A percentile compares a stretch with the other conserved stretches of the same genome.
Evolutionary conservation across 805 yeast species (phyloP).

Genomic region (Lipomyces yamadae): DNA sequence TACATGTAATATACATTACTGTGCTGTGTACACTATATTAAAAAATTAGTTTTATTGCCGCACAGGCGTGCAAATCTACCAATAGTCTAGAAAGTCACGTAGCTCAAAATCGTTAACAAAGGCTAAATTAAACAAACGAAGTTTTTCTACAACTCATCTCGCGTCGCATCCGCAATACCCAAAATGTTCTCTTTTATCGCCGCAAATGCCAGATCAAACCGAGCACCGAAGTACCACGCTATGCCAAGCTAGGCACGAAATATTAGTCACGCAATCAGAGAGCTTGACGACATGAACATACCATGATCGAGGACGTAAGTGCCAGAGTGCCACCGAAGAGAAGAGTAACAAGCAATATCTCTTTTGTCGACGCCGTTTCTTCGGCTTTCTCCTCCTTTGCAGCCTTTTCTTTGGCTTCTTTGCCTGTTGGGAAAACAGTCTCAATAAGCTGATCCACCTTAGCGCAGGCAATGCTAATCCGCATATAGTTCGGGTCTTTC

Average conservation of each 20-base stretch:
- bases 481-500: conserved; percentile 82
- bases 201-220: conserved; percentile 43
- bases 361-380: conserved; percentile 31
- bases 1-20: not conserved
- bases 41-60: not conserved
- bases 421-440: conserved; percentile 37
- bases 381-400: conserved; percentile 14
- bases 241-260: conserved; percentile 26
- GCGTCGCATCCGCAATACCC: not conserved
- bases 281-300: conserved; percentile 1
- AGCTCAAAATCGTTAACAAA: not conserved
- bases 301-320: conserved; percentile 24
- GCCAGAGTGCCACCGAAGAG: conserved; percentile 33
- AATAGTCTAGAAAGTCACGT: not conserved
- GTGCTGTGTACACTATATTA: not conserved
- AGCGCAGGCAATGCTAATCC: conserved; percentile 83
- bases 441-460: conserved; percentile 89
- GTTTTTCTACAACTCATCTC: not conserved
- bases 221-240: conserved; percentile 43
- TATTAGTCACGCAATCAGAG: not conserved
- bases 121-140: not conserved
- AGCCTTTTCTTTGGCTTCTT: not conserved
- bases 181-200: not conserved
- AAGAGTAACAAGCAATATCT: conserved; percentile 31
- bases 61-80: not conserved